Base-by-base conservation (phyloP, 805 yeast species). In the Ogataea naganishii region DNA sequence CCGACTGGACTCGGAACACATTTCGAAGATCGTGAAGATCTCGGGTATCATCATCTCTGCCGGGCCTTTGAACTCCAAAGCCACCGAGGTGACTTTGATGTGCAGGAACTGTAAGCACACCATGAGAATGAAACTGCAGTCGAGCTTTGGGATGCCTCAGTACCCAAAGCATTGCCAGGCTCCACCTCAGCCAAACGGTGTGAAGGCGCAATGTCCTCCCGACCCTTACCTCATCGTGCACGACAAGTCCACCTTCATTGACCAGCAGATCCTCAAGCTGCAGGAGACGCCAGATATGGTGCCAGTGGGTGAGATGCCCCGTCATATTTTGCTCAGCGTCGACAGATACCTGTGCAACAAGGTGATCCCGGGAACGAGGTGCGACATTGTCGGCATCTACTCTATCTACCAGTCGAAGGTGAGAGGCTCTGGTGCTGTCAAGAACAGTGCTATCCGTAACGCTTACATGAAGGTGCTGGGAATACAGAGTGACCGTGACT, bases 281-380 rank as follows among this genome's bases (percentile, higher is more conserved):
- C 99, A 92, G 56, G 98, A 92, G 53, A 69, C 92, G n/a, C 96
- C 97, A 9, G 99, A 92, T 53, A 83, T 83, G 79, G 96, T 92
- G 2, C 99, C 98, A 2, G 95, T 92, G 18, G 98, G 99, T 42
- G 99, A 92, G 60, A 80, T 92, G 85, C 99, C 99, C 7, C 74
- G 99, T 43, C 94, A 92, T 47, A 79, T 92, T 23, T 50, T 84
- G 35, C 65, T 92, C 39, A 81, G 92, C 24, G 84, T 85, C 20
- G 97, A 92, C 53, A 70, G 98, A 37, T 83, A 82, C 44, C 62
- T 92, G 50, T 80, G 96, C 17, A 92, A 92, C 58, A 75, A 72
- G 39, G 86, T 92, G 18, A 81, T 89, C 23, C 99, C 99, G 0
- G 99, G 99, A 16, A 83, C 94, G 0, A 66, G 96, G 40, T 94